Evolutionary conservation across 2,329 filamentous ascomycete species (phyloP).

Genomic region (Didymella pomorum): DNA sequence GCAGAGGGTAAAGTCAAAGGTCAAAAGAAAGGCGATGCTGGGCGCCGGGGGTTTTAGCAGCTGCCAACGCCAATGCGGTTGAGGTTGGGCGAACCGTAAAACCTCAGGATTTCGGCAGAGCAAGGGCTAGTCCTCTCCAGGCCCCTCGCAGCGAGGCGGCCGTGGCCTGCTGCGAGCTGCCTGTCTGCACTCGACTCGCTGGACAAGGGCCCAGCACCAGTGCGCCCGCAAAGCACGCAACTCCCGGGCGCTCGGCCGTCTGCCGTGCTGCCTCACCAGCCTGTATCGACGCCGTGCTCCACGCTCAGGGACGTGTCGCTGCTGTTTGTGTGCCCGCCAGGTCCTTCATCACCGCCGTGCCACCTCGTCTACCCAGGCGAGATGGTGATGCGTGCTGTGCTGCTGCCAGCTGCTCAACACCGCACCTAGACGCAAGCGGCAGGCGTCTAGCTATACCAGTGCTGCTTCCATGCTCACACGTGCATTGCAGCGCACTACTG

Average conservation of each 20-base stretch:
- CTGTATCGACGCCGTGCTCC: conserved; percentile 23
- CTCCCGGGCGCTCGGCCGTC: conserved; percentile 14
- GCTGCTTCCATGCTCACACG: conserved; percentile 11
- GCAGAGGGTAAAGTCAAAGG: conserved; percentile 21
- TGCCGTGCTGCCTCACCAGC: conserved; percentile 14
- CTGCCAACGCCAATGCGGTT: conserved; percentile 23
- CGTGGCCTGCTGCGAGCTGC: conserved; percentile 1
- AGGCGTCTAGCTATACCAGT: conserved; percentile 7
- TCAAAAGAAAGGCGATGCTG: conserved; percentile 36
- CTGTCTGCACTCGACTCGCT: conserved; percentile 9
- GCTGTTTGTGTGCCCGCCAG: conserved; percentile 4
- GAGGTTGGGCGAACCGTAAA: conserved; percentile 23
- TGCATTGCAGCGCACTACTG: conserved; percentile 16
- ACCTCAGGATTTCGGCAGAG: conserved; percentile 24
- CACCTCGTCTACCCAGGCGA: conserved; percentile 7
- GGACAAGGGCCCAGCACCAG: not conserved
- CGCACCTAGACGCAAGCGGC: conserved; percentile 18
- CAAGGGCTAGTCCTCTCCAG: conserved; percentile 28
- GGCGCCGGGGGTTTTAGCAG: conserved; percentile 31
- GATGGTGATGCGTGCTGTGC: not conserved
- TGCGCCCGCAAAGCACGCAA: conserved; percentile 1
- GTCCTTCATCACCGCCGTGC: conserved; percentile 12
- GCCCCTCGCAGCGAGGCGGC: conserved; percentile 19
- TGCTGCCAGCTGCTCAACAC: conserved; percentile 1
- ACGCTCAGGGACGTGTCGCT: conserved; percentile 20